Evolutionary conservation across 2,329 filamentous ascomycete species (phyloP).

Genomic region (Fusarium sp.): DNA sequence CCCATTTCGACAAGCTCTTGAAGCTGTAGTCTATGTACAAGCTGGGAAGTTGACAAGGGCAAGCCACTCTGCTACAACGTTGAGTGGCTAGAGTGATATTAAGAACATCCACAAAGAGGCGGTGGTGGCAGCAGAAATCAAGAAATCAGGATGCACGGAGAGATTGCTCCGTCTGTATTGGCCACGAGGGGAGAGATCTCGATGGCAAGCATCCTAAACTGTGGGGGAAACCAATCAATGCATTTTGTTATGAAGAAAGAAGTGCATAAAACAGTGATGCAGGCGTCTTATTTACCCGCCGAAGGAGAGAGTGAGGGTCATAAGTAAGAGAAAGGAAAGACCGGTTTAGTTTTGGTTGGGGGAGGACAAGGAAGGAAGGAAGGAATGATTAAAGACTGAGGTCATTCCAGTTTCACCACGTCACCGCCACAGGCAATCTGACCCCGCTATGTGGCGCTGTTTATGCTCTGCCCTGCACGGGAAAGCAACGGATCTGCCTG

Average conservation of each 20-base stretch:
- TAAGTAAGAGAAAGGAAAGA: constrained; percentile 1
- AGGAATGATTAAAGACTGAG: constrained; percentile 1
- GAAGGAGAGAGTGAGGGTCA: not conserved
- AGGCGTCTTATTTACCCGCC: constrained; percentile 10
- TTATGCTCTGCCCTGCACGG: not conserved
- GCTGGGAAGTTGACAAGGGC: not conserved
- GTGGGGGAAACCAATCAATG: constrained; percentile 14
- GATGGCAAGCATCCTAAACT: constrained; percentile 19
- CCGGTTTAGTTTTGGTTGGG: not conserved
- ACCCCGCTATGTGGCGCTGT: constrained; percentile 34
- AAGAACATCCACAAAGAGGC: constrained; percentile 8
- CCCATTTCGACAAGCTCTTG: not conserved
- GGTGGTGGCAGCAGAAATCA: constrained; percentile 23
- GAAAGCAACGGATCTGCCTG: not conserved
- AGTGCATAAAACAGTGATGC: not conserved
- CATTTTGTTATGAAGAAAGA: not conserved
- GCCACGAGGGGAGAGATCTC: constrained; percentile 34
- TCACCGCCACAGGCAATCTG: constrained; percentile 30
- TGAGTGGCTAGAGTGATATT: constrained; percentile 1
- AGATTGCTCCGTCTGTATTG: constrained; percentile 26
- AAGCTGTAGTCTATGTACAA: not conserved
- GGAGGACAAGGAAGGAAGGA: not conserved
- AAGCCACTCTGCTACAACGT: constrained; percentile 13
- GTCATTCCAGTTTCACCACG: constrained; percentile 12
- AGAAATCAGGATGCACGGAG: constrained; percentile 17